Conservation (phyloP, 164 flowering plant species). For the Echeveria elegans region DNA sequence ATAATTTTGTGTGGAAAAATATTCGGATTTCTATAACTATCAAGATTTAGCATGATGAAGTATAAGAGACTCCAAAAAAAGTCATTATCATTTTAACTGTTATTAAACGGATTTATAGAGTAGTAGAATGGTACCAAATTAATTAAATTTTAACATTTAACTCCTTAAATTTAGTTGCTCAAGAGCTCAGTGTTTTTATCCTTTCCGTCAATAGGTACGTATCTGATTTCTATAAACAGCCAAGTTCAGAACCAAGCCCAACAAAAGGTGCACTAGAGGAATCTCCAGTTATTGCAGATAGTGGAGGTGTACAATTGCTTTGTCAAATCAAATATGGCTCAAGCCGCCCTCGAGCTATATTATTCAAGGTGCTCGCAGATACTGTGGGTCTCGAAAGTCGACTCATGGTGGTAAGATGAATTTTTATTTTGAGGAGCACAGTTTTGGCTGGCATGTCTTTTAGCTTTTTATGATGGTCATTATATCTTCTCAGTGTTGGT, state of each 20-base stretch:
- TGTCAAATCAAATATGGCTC: conserved; percentile 90
- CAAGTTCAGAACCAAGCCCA: conserved; percentile 60
- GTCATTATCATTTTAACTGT: background rate
- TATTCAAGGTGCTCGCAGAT: conserved; percentile 97
- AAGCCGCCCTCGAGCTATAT: conserved; percentile 85
- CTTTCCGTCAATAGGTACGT: conserved; percentile 68
- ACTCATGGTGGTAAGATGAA: conserved; percentile 81
- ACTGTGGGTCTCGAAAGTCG: conserved; percentile 84
- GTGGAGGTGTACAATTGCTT: conserved; percentile 61
- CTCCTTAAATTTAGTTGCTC: too few species aligned
- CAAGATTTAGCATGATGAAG: background rate
- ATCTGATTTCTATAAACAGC: conserved; percentile 71
- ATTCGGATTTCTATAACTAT: background rate
- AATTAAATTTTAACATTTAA: too few species aligned
- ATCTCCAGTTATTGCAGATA: conserved; percentile 36
- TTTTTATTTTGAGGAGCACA: too few species aligned
- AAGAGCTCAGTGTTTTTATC: background rate
- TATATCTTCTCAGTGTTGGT: background rate
- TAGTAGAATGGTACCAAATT: background rate
- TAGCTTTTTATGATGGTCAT: background rate
- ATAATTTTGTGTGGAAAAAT: background rate
- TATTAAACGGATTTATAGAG: background rate
- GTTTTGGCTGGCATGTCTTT: background rate
- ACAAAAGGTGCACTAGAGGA: conserved; percentile 72
- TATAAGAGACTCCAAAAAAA: too few species aligned